Base-by-base conservation (phyloP, 2,329 filamentous ascomycete genomes). In the Fusarium sp. region DNA sequence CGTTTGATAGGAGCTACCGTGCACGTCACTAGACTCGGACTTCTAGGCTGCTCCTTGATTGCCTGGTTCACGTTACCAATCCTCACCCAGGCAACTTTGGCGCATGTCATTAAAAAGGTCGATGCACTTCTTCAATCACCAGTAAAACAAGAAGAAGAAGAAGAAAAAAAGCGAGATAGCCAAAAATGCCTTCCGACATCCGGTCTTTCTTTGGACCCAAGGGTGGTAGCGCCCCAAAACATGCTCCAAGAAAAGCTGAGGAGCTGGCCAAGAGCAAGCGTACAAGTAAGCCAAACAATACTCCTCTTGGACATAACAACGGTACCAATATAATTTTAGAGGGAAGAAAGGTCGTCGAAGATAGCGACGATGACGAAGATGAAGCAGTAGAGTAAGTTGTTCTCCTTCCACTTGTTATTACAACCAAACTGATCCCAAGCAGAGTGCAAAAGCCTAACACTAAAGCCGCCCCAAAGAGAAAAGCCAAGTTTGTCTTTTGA, bases 181-280 rank as follows among this genome's bases (percentile, higher is more conserved):
- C 63, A 71, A 69, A 71, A 70, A 72, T 97, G 98, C 95, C 90
- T 65, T 61, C 95, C 72, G 96, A 98, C 83, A 98, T 98, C 79
- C 90, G 95, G 80, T 94, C 88, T 77, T 98, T 98, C 84, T 98
- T 98, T 85, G 91, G 92, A 63, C 90, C 93, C 70, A 95, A 95
- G 82, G 90, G 90, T 58, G 87, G 89, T 76, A 84, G 87, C 49
- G 84, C 88, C 22, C 83, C 86, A 54, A 86, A 88, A 76, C 83
- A 85, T 41, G 77, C 83, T 17, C 75, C 83, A 6, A 87, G 86
- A 79, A 86, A 87, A 78, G 80, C 80, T 45, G 85, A 86, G 65
- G 83, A 84, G 57, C 75, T 85, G 20, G 69, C 82, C 55, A 85
- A 86, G 70, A 84, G 82, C 70, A 83, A 84, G 70, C 83, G 87